Conservation (phyloP, 192 early-diverging fungal genomes). For the Linnemannia hyalina region DNA sequence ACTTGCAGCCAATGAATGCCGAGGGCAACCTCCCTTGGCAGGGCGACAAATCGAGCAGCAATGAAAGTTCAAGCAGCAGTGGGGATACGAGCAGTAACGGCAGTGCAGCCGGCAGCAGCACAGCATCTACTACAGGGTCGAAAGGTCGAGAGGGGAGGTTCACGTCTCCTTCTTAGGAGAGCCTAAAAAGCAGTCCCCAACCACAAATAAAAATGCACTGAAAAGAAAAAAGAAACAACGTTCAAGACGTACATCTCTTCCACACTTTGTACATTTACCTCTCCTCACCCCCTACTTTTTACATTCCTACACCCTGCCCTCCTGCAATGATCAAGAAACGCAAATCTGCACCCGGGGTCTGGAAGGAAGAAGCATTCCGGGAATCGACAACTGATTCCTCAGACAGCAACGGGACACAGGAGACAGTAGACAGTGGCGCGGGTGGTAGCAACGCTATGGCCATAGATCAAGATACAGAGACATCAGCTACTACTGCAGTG, state of each 20-base stretch:
- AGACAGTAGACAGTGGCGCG: not conserved
- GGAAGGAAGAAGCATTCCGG: not conserved
- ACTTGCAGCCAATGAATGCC: too few species aligned
- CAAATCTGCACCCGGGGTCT: not conserved
- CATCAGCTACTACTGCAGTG: not conserved
- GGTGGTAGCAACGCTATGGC: not conserved
- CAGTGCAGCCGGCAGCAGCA: too few species aligned
- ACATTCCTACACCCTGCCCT: not conserved
- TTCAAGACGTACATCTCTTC: not conserved
- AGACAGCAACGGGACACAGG: not conserved
- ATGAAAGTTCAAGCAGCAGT: too few species aligned
- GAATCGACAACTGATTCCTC: not conserved
- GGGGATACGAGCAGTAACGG: too few species aligned
- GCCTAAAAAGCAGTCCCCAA: not conserved
- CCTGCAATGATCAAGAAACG: slow-evolving; percentile 2
- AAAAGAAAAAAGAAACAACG: not conserved
- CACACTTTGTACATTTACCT: not conserved
- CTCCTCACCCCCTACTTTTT: not conserved
- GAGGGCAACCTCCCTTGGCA: too few species aligned
- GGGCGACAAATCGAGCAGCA: too few species aligned
- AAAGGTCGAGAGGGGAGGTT: too few species aligned
- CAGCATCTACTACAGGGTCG: too few species aligned
- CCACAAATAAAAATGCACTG: not conserved
- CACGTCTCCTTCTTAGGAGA: too few species aligned
- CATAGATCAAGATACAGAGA: not conserved